Base-by-base conservation (phyloP, 1,139 yeast genomes). In the Candida sp. region DNA sequence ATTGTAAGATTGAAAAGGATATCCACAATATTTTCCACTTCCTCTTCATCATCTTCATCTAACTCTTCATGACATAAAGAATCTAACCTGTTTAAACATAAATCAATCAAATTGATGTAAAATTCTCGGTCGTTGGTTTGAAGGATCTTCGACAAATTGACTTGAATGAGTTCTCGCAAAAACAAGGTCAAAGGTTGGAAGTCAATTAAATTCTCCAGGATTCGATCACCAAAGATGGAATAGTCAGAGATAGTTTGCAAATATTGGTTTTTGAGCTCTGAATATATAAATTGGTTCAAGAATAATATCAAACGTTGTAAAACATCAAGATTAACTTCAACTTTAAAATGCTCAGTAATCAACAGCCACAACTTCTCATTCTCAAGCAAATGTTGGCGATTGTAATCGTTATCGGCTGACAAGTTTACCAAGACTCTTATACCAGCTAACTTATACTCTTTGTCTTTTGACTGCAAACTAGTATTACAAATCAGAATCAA, bases 351-450 rank as follows among this genome's bases (percentile, higher is more conserved):
- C 7, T 32, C 34, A 6, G 38, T 34, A 3, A 49, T 21, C n/a
- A 44, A 30, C 29, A 33, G 32, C 73, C 72, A 66, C 41, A 66
- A 59, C 25, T 42, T 44, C n/a, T 40, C 39, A 15, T 49, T 45
- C 11, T 46, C 44, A 7, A 47, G 50, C 23, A 70, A 43, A 29
- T 45, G 52, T 2, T 45, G 46, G 32, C 77, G 45, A 52, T 72
- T 73, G 6, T 43, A 43, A 42, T 68, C 73, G 47, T 60, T 68
- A 49, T 66, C 68, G 5, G 78, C 77, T 36, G 64, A 52, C 42
- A 63, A 54, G 44, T 73, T 73, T 45, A 73, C 56, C 8, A 68
- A 49, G 1, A 63, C 68, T 38, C 74, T 48, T 9, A 66, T 51
- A 3, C 52, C 47, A 22, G 62, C 64, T 12, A 52, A 45, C 5